Conservation (phyloP, 2,329 filamentous ascomycete genomes). For the Aquanectria penicillioides region DNA sequence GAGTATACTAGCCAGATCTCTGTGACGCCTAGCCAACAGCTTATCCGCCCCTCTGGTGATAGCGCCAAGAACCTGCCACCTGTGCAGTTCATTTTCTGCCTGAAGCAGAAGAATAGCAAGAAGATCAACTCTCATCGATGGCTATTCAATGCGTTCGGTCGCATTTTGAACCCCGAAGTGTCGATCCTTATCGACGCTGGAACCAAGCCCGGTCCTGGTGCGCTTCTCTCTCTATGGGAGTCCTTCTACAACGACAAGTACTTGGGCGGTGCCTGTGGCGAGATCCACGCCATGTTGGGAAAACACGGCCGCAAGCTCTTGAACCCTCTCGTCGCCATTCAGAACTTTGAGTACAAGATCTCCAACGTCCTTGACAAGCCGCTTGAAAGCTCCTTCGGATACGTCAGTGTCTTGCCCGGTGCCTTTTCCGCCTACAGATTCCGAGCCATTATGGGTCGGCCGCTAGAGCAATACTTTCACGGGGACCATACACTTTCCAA, state of each 20-base stretch:
- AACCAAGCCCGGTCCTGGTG: conserved; percentile 37
- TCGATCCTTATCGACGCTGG: conserved; percentile 39
- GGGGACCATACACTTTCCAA: conserved; percentile 40
- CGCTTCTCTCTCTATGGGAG: conserved; percentile 37
- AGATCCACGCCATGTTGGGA: conserved; percentile 40
- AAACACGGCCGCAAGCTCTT: conserved; percentile 35
- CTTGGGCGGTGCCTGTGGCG: conserved; percentile 37
- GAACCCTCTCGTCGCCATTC: conserved; percentile 39
- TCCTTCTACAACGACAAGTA: conserved; percentile 39
- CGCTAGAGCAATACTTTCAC: conserved; percentile 39
- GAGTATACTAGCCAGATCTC: conserved; percentile 41
- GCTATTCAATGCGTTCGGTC: conserved; percentile 39
- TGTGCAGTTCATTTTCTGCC: conserved; percentile 40
- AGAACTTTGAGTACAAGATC: conserved; percentile 41
- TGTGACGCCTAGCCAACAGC: conserved; percentile 38
- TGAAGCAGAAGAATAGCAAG: conserved; percentile 41
- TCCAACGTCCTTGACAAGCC: conserved; percentile 40
- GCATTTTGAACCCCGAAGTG: conserved; percentile 39
- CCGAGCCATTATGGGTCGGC: conserved; percentile 38
- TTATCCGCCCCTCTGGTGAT: conserved; percentile 35
- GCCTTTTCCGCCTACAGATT: conserved; percentile 39
- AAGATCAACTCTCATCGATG: conserved; percentile 42
- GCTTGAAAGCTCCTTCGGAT: conserved; percentile 37
- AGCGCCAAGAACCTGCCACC: conserved; percentile 33
- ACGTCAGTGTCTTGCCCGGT: conserved; percentile 37